phyloP scores from a whole-genome alignment of 768 basidiomycete genomes.

The Hericium alpestre region DNA sequence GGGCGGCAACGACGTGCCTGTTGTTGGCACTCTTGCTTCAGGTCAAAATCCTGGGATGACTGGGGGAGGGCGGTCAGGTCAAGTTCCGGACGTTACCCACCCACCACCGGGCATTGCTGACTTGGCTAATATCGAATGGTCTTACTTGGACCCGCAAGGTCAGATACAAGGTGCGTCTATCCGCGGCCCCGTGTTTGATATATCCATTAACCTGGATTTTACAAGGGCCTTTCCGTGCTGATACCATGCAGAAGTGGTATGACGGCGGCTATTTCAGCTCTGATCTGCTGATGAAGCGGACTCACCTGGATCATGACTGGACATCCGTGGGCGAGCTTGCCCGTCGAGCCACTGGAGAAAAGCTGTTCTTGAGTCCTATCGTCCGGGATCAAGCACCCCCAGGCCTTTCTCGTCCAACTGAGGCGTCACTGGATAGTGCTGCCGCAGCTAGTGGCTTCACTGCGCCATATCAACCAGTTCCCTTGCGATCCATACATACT shows the following conservation, averaged over 20 bases:
- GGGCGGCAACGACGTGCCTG: neutral
- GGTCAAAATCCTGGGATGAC: neutral
- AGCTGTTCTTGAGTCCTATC: slow-evolving; percentile 53
- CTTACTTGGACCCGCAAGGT: slow-evolving; percentile 88
- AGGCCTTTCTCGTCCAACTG: slow-evolving; percentile 38
- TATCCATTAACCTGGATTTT: too few relatives aligned
- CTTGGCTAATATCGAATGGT: slow-evolving; percentile 67
- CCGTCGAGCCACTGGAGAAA: slow-evolving; percentile 40
- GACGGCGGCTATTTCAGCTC: slow-evolving; percentile 81
- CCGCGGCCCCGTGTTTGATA: neutral
- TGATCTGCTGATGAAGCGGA: slow-evolving; percentile 77
- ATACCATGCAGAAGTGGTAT: slow-evolving; percentile 91
- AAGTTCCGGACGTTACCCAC: neutral
- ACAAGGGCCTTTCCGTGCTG: slow-evolving; percentile 61
- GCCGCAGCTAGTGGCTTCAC: slow-evolving; percentile 29
- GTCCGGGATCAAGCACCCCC: slow-evolving; percentile 36
- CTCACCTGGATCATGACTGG: slow-evolving; percentile 60
- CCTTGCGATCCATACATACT: slow-evolving; percentile 46
- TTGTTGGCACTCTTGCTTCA: neutral
- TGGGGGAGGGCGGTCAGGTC: neutral
- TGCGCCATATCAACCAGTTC: slow-evolving; percentile 59
- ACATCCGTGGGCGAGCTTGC: slow-evolving; percentile 50
- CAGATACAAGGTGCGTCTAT: slow-evolving; percentile 66
- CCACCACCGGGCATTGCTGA: slow-evolving; percentile 39
- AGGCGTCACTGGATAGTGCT: slow-evolving; percentile 32